phyloP scores from a whole-genome alignment of 192 early-diverging fungal genomes.

The Mycoemilia scoparia region DNA sequence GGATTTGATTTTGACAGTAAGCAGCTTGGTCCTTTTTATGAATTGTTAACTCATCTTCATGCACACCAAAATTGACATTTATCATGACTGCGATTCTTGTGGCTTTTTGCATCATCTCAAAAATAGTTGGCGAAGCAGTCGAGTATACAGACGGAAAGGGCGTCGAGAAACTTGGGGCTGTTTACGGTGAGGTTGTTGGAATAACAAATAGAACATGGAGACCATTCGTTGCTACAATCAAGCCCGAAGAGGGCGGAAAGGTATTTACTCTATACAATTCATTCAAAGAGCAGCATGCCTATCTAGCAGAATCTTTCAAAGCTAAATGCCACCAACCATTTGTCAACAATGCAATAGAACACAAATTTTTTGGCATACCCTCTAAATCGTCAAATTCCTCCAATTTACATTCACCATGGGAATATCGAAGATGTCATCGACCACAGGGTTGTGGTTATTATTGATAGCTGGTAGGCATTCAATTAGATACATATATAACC shows the following conservation, averaged over 20 bases:
- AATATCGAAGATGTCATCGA: slow-evolving; percentile 34
- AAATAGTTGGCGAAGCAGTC: neutral
- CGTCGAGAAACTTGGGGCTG: neutral
- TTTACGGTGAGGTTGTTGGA: slow-evolving; percentile 34
- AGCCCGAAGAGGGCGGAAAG: slow-evolving; percentile 31
- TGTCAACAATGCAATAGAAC: slow-evolving; percentile 22
- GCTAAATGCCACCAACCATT: too few relatives aligned
- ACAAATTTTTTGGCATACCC: slow-evolving; percentile 47
- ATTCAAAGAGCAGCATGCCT: too few relatives aligned
- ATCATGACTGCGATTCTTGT: neutral
- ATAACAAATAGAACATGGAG: slow-evolving; percentile 50
- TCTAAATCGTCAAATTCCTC: slow-evolving; percentile 44
- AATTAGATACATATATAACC: neutral
- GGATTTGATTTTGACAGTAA: slow-evolving; percentile 2
- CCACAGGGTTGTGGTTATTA: slow-evolving; percentile 50
- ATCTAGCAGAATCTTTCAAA: too few relatives aligned
- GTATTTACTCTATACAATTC: too few relatives aligned
- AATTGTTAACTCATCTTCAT: neutral
- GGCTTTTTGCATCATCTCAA: too few relatives aligned
- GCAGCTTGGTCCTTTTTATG: slow-evolving; percentile 12
- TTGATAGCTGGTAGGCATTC: slow-evolving; percentile 62
- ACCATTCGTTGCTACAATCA: slow-evolving; percentile 56
- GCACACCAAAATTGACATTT: neutral
- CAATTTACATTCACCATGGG: slow-evolving; percentile 53
- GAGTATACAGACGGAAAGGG: neutral